Evolutionary conservation across 257 asterid genomes (phyloP).

Genomic region (Solanum sparsipilum): DNA sequence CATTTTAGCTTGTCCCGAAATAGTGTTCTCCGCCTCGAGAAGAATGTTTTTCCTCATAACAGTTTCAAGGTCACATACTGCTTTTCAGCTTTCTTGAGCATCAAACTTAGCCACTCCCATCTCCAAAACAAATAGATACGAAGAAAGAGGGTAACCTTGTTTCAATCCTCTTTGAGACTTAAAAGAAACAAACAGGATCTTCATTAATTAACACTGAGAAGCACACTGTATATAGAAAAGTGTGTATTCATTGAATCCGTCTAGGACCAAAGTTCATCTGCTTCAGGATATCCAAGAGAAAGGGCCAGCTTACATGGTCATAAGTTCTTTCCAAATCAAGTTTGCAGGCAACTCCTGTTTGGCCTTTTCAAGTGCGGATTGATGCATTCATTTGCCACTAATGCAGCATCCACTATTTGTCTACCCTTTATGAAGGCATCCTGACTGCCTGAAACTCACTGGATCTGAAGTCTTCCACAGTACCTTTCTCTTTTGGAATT

Average conservation of each 20-base stretch:
- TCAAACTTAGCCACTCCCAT: background rate
- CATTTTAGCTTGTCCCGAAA: background rate
- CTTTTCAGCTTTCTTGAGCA: background rate
- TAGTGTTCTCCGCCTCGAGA: background rate
- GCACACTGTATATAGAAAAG: background rate
- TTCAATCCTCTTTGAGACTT: background rate
- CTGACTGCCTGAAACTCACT: background rate
- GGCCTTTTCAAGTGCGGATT: background rate
- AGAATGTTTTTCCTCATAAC: background rate
- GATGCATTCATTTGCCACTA: background rate
- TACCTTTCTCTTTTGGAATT: background rate
- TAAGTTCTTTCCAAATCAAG: background rate
- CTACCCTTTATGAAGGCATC: background rate
- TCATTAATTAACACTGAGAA: background rate
- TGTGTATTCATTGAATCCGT: background rate
- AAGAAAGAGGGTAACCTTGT: background rate
- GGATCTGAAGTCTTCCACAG: background rate
- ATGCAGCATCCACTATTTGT: background rate
- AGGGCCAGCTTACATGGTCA: background rate
- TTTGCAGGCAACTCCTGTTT: background rate
- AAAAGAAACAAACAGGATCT: background rate
- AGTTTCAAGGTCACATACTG: background rate
- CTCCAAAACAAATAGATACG: background rate
- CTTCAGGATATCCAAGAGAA: background rate
- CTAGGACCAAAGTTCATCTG: background rate